These are phyloP conservation scores for Ophiostoma sp. DNA, from an alignment of 2,329 filamentous ascomycete genomes.

Conservation along the genomic window DNA sequence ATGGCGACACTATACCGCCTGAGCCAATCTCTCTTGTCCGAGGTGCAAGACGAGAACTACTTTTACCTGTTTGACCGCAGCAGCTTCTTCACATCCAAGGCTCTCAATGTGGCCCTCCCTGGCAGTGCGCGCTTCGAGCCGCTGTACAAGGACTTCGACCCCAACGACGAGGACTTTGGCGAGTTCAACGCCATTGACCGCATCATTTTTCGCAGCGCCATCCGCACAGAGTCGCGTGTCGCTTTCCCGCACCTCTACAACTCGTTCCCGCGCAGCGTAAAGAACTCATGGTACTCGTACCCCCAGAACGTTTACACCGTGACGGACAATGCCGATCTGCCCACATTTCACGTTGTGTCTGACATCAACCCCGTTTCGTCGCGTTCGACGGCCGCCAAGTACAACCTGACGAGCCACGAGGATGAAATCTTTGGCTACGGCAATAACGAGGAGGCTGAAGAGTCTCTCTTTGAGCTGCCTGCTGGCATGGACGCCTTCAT, in stretches of 20 bases:
- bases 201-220: slow-evolving; percentile 94
- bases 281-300: slow-evolving; percentile 87
- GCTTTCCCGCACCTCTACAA: slow-evolving; percentile 96
- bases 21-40: slow-evolving; percentile 83
- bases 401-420: slow-evolving; percentile 85
- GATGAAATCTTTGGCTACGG: slow-evolving; percentile 85
- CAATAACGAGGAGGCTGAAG: slow-evolving; percentile 66
- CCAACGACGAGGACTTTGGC: slow-evolving; percentile 97
- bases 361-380: slow-evolving; percentile 97
- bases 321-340: slow-evolving; percentile 80
- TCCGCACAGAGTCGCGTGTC: slow-evolving; percentile 91
- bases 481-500: slow-evolving; percentile 80
- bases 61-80: slow-evolving; percentile 96
- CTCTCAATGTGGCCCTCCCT: slow-evolving; percentile 94
- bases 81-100: slow-evolving; percentile 93
- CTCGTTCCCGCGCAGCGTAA: slow-evolving; percentile 88
- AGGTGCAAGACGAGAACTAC: slow-evolving; percentile 93
- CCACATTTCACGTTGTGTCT: slow-evolving; percentile 97
- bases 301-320: slow-evolving; percentile 89
- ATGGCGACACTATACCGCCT: slow-evolving; percentile 94
- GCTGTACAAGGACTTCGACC: slow-evolving; percentile 96
- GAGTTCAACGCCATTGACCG: slow-evolving; percentile 99
- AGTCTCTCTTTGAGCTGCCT: slow-evolving; percentile 80
- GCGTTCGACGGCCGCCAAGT: slow-evolving; percentile 87
- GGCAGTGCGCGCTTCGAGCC: slow-evolving; percentile 95